Percentiles rank a stretch among this genome's conserved stretches.
Conservation (phyloP, 2,329 filamentous ascomycete genomes). For the Pyrenophora graminea region DNA sequence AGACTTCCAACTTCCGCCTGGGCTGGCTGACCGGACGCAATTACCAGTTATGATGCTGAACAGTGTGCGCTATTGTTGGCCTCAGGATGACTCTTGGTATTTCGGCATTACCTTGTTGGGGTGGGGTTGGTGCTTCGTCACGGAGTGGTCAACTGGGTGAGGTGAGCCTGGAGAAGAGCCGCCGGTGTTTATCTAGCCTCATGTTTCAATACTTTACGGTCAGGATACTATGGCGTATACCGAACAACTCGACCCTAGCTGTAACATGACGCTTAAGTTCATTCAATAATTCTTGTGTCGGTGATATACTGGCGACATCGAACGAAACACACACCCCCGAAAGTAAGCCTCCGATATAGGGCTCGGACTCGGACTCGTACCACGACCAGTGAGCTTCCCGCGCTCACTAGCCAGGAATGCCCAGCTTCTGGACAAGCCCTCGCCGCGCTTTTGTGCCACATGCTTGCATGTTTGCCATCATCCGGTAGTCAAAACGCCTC, state of each 20-base stretch:
- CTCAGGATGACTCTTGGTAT: constrained; percentile 12
- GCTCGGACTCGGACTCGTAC: constrained; percentile 2
- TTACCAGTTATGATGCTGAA: constrained; percentile 10
- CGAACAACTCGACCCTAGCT: neutral
- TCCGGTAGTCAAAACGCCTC: neutral
- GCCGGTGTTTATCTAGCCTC: too few relatives aligned
- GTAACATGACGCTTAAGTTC: neutral
- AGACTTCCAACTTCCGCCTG: constrained; percentile 13
- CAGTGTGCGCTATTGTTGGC: too few relatives aligned
- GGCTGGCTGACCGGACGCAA: constrained; percentile 16
- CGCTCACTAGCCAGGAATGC: constrained; percentile 11
- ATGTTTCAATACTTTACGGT: too few relatives aligned
- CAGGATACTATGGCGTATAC: too few relatives aligned
- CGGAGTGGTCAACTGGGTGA: too few relatives aligned
- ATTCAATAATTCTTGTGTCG: too few relatives aligned
- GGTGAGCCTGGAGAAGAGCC: too few relatives aligned
- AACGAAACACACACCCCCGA: constrained; percentile 2
- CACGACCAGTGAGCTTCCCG: neutral
- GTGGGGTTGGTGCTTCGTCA: too few relatives aligned
- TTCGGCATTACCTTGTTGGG: constrained; percentile 11
- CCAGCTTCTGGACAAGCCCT: constrained; percentile 18
- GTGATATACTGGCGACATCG: too few relatives aligned
- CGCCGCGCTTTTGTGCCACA: constrained; percentile 13
- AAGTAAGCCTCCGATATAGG: constrained; percentile 1
- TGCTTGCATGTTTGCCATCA: constrained; percentile 11